Evolutionary conservation across 75 land plant species (phyloP).

Genomic region (Sequoiadendron giganteum): DNA sequence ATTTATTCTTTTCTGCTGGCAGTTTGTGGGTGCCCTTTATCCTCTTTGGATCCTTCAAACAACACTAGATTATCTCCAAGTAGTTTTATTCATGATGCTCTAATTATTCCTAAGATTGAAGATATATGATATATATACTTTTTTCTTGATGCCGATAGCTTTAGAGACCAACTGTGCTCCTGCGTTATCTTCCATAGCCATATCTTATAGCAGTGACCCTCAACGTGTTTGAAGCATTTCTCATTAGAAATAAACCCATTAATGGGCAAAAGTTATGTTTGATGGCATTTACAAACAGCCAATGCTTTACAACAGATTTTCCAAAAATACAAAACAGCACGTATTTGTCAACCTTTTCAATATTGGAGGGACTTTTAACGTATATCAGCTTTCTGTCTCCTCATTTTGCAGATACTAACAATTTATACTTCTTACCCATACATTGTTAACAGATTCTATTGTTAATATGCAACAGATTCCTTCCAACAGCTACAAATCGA

Average conservation of each 20-base stretch:
- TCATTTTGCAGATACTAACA: background rate
- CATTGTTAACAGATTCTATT: background rate
- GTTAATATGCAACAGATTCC: constrained; percentile 1
- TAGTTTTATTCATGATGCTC: too few species aligned
- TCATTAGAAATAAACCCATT: background rate
- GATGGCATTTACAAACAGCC: too few species aligned
- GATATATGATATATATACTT: too few species aligned
- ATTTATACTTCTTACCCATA: background rate
- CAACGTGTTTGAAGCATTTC: background rate
- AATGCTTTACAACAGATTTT: background rate
- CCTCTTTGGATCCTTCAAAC: too few species aligned
- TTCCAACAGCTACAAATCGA: constrained; percentile 7
- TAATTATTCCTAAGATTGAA: too few species aligned
- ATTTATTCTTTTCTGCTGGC: too few species aligned
- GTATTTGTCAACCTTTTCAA: background rate
- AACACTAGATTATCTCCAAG: too few species aligned
- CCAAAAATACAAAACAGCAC: background rate
- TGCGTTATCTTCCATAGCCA: background rate
- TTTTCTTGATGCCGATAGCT: too few species aligned
- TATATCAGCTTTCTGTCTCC: background rate
- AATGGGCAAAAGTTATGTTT: background rate
- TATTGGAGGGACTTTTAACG: background rate
- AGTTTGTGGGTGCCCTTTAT: too few species aligned
- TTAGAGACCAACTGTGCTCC: too few species aligned
- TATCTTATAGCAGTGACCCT: background rate